Conservation (phyloP, 495 filamentous ascomycete species). For the Annulohypoxylon nitens region DNA sequence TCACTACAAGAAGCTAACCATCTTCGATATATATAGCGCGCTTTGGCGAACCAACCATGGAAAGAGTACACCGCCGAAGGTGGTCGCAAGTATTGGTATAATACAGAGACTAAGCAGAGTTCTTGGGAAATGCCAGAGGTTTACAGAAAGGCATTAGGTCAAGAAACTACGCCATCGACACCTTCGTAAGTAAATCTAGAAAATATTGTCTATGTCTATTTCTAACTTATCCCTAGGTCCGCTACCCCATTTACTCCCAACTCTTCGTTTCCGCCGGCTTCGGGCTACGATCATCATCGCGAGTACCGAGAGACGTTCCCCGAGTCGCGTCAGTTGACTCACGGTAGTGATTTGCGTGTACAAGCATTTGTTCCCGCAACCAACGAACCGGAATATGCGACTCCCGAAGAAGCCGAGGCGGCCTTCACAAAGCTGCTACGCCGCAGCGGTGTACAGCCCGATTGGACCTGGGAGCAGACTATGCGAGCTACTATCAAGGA, state of each 20-base stretch:
- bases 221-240: slow-evolving; percentile 55
- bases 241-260: slow-evolving; percentile 75
- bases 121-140: slow-evolving; percentile 94
- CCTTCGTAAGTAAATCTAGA: slow-evolving; percentile 68
- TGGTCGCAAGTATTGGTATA: slow-evolving; percentile 93
- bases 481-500: slow-evolving; percentile 93
- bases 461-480: slow-evolving; percentile 93
- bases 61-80: slow-evolving; percentile 90
- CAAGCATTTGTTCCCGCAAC: slow-evolving; percentile 72
- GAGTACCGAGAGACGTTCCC: slow-evolving; percentile 68
- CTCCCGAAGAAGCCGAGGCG: slow-evolving; percentile 90
- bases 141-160: slow-evolving; percentile 77
- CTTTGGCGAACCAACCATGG: slow-evolving; percentile 87
- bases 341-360: slow-evolving; percentile 73
- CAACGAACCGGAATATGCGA: slow-evolving; percentile 85
- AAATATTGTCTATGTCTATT: slow-evolving; percentile 31
- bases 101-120: slow-evolving; percentile 90
- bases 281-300: slow-evolving; percentile 54
- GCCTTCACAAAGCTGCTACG: slow-evolving; percentile 94
- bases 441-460: slow-evolving; percentile 84
- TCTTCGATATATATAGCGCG: slow-evolving; percentile 67
- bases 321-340: slow-evolving; percentile 76
- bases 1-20: slow-evolving; percentile 22
- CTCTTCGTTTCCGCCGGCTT: slow-evolving; percentile 64
- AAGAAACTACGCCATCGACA: slow-evolving; percentile 61